Base-by-base conservation (phyloP, 2,329 filamentous ascomycete species). In the Ophiosphaerella narmari region DNA sequence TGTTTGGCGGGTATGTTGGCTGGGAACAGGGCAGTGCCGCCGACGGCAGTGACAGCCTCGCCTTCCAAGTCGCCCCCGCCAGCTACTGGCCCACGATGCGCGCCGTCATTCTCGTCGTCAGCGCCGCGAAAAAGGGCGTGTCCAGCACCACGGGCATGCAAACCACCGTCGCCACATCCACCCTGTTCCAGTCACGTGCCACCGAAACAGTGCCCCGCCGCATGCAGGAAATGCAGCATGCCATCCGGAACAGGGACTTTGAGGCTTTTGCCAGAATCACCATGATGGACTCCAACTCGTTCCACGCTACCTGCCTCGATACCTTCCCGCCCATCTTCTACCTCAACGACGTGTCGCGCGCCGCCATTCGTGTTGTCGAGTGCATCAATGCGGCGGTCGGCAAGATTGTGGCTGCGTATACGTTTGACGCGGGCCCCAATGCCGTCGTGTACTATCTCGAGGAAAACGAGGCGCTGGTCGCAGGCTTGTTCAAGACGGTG, bases 271-370 rank as follows among this genome's bases (percentile, higher is more conserved):
- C 88, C 21, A 86, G 90, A 71, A 83, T 97, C 55, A 96, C 94
- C 13, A 99, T 97, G 92, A 88, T 87, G 73, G 94, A 99, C 73
- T 95, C 89, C 70, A 99, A 99, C 78, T 90, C 86, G 52, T 99
- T 99, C 85, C 94, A 99, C 75, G 90, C 94, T 33, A 91, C 88
- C 49, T 97, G 94, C 73, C 80, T 95, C 63, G 94, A 99, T 73
- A 97, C 94, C 1, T 91, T 91, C 77, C 94, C 95, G 38, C 94
- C 95, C 14, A 99, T 99, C 71, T 97, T 96, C 77, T 99, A 99
- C 80, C 87, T 99, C 82, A 99, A 97, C 76, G 94, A 99, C 71
- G 87, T 93, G 13, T 93, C 88, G 16, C 82, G 89, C 33, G 91
- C 93, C 1, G 91, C 93, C 5, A 90, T 99, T 52, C 83, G 90